Base-by-base conservation (phyloP, 140 eudicot genomes). In the Artemisia princeps region DNA sequence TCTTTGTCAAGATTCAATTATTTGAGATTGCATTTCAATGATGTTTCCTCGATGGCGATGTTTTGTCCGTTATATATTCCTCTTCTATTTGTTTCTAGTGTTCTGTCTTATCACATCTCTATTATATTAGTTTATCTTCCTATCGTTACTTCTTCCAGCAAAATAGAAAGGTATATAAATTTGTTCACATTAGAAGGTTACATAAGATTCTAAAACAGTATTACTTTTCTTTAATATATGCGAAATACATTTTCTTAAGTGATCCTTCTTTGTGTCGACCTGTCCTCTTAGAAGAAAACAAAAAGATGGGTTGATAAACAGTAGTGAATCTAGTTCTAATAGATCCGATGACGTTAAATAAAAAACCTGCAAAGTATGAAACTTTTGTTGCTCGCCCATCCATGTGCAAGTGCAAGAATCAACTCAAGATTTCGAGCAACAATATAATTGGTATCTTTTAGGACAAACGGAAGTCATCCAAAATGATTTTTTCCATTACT, bases 381-480 rank as follows among this genome's bases (percentile, higher is more conserved):
- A 37, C 44, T 37, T 37, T 33, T 33, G 8, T 33, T 6, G 42
- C 8, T 67, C 46, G 68, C 79, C 17, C 14, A n/a, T 16, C 79
- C 69, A 5, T 33, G 42, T 33, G 8, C 42, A 6, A 37, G 44
- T 37, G 44, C 0, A 6, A 37, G 44, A 37, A n/a, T n/a, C n/a
- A n/a, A n/a, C 44, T 30, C 8, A 37, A 37, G 44, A 37, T 37
- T 37, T 37, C 44, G 10, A 37, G 10, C 44, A 37, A 37, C 10
- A 6, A 37, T 37, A 37, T 8, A 37, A 37, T 6, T 37, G 44
- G 9, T 37, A 37, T 37, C 44, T 37, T 37, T 6, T 37, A 6
- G 44, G 44, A 6, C 44, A 37, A 37, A 37, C 44, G 44, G 44
- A 37, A 6, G 9, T 37, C 10, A 6, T 37, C 44, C 10, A 37